phyloP scores from a whole-genome alignment of 148 eudicot species.

The Camellia granthamiana region DNA sequence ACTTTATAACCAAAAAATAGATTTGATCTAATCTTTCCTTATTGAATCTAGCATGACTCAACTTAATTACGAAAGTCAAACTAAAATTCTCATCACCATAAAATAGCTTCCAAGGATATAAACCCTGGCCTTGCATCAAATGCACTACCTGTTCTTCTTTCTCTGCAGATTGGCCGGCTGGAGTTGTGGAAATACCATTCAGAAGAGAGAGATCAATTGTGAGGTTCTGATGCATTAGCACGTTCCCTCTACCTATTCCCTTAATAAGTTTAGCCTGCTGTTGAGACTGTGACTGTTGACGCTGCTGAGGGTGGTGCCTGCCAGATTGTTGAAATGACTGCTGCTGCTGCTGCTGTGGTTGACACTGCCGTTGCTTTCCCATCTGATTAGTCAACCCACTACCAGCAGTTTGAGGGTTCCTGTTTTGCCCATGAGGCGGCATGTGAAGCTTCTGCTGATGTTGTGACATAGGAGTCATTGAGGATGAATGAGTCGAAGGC shows the following conservation, averaged over 20 bases:
- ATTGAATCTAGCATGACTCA: too few species aligned
- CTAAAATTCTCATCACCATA: too few species aligned
- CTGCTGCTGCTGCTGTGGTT: conserved; percentile 42
- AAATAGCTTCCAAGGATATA: too few species aligned
- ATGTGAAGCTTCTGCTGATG: conserved; percentile 57
- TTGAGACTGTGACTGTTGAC: conserved; percentile 54
- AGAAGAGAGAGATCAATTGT: conserved; percentile 44
- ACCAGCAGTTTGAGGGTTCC: conserved; percentile 46
- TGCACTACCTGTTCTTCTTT: too few species aligned
- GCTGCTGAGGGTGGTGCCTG: conserved; percentile 73
- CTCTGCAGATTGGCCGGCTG: conserved; percentile 54
- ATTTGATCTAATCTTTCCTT: too few species aligned
- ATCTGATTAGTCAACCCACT: conserved; percentile 46
- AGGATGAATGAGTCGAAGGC: conserved; percentile 44
- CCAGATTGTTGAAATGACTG: conserved; percentile 50
- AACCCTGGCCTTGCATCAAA: too few species aligned
- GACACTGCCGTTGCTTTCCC: conserved; percentile 62
- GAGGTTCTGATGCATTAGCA: conserved; percentile 49
- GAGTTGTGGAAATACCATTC: conserved; percentile 48
- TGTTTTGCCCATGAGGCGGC: conserved; percentile 49
- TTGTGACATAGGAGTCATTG: conserved; percentile 45
- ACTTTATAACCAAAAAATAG: too few species aligned
- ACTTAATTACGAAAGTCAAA: too few species aligned
- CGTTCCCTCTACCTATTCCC: conserved; percentile 64
- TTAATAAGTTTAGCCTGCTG: conserved; percentile 57